Evolutionary conservation across 106 monocot species (phyloP), one percentile per base, ranked within the genome.

Genomic region (Dendrobium huoshanense): DNA sequence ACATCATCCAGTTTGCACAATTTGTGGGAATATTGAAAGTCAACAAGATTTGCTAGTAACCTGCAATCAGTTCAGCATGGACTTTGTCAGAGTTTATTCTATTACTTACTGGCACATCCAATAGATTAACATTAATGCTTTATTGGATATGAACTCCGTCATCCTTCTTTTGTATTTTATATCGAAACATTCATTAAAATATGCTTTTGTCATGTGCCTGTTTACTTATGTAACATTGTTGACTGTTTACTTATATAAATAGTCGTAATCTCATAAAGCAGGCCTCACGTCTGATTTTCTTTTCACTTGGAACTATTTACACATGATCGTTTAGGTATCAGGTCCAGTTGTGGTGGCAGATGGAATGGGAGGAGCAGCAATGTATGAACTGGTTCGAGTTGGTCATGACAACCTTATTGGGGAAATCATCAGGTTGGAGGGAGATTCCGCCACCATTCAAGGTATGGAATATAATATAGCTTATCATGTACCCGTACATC

Each of bases 281-380:
- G n/a, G 61, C 61, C 20, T n/a, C 8, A 22, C 61, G 10, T 51
- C 1, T 15, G 22, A 61, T 61, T 61, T 61, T 61, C 8, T 22
- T 61, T 61, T 22, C 1, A 19, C 10, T 61, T 51, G 51, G 15
- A 51, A 11, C 51, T 51, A 13, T 51, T 61, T 61, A 20, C 4
- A 2, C 22, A 22, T n/a, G 19, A 61, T 27, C 37, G 10, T 81
- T 17, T 82, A 97, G 96, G 96, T 97, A 4, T 99, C 98, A 74
- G 99, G 99, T 19, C 99, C 99, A 56, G 99, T 99, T 41, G 95
- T 99, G 6, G 99, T 99, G 75, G 99, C 99, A 78, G 99, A 95
- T 93, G 99, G 95, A 82, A 99, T 99, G 99, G 91, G 93, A 17
- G 99, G 99, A 83, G 99, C 99, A 84, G 99, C 99, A 41, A 99